These are phyloP conservation scores for Apiospora aurea DNA, from an alignment of 2,329 filamentous ascomycete species.

Conservation along the genomic window DNA sequence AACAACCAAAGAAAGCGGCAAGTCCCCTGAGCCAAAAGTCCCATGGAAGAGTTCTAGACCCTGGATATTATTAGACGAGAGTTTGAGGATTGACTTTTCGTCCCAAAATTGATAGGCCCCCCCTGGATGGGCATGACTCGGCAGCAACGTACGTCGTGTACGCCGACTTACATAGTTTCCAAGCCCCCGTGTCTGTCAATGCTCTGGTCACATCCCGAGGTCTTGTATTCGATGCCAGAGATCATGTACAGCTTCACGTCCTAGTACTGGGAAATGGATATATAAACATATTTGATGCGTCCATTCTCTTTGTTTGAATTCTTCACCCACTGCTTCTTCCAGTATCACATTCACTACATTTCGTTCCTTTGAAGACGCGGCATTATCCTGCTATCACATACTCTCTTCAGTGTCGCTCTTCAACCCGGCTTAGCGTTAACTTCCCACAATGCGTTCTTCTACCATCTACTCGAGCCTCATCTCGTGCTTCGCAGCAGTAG, in stretches of 20 bases:
- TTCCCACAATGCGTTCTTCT: neutral
- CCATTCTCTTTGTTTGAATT: neutral
- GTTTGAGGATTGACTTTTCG: neutral
- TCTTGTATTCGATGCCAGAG: neutral
- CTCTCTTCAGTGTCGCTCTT: neutral
- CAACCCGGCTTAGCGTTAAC: neutral
- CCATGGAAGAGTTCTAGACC: neutral
- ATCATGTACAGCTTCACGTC: neutral
- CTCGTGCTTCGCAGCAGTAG: neutral
- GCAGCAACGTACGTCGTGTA: neutral
- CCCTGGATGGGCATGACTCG: slow-evolving; percentile 7
- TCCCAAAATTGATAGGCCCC: neutral
- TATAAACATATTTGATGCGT: neutral
- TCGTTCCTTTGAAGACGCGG: neutral
- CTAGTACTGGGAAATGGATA: neutral
- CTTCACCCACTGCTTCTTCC: neutral
- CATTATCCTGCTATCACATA: neutral
- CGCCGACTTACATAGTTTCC: slow-evolving; percentile 10
- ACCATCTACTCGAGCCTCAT: neutral
- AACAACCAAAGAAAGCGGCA: neutral
- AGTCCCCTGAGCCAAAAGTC: neutral
- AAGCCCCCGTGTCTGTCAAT: neutral
- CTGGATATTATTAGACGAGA: neutral
- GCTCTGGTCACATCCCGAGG: neutral
- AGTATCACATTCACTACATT: slow-evolving; percentile 9